These are phyloP conservation scores for Euphorbia pulcherrima DNA, from an alignment of 345 rosid genomes.

Conservation along the genomic window DNA sequence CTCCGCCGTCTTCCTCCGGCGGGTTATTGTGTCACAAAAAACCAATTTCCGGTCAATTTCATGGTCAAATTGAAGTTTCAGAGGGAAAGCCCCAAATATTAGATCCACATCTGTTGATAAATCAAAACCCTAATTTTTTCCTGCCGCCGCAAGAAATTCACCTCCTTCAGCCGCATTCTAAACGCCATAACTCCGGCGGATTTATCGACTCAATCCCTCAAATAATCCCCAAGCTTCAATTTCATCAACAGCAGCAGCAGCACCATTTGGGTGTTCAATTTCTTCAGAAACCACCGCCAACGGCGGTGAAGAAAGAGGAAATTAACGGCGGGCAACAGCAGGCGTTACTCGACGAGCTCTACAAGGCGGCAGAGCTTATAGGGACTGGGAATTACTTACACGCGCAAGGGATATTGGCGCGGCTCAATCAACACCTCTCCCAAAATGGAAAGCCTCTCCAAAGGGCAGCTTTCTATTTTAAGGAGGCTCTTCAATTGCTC, in stretches of 20 bases:
- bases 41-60: conserved; percentile 26
- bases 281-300: conserved; percentile 34
- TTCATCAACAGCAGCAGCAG: no score
- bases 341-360: conserved; percentile 47
- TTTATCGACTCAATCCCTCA: conserved; percentile 29
- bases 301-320: conserved; percentile 32
- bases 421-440: conserved; percentile 99
- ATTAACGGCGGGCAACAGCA: conserved; percentile 14
- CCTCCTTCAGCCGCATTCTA: conserved; percentile 37
- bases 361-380: conserved; percentile 49
- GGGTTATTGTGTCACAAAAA: conserved; percentile 23
- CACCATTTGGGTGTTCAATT: conserved; percentile 33
- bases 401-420: conserved; percentile 99
- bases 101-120: conserved; percentile 28
- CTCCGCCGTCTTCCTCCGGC: conserved; percentile 22
- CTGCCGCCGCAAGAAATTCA: conserved; percentile 33
- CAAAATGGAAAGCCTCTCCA: conserved; percentile 45
- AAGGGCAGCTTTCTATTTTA: conserved; percentile 58
- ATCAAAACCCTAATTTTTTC: conserved; percentile 35
- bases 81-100: no score
- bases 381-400: conserved; percentile 51
- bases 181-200: conserved; percentile 41
- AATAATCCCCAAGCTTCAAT: conserved; percentile 26
- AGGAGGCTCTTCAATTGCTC: conserved; percentile 60
- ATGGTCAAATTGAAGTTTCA: no score